Conservation (phyloP, 1,139 yeast genomes). For the Diutina scorzettiae region DNA sequence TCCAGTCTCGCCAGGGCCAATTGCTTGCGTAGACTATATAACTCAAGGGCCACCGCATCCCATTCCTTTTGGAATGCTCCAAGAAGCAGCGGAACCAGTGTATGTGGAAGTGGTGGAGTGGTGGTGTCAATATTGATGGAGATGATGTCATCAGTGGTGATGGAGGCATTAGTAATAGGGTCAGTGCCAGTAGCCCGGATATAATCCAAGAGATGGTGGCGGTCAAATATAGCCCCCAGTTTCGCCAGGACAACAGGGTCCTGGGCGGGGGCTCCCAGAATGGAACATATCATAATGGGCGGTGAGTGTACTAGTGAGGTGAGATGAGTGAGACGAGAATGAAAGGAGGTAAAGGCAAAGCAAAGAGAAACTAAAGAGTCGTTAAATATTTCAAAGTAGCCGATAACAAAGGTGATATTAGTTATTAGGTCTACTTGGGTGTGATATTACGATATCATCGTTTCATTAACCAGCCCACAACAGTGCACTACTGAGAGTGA, state of each 20-base stretch:
- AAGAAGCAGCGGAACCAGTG: constrained; percentile 70
- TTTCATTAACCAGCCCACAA: no score
- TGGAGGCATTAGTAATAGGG: constrained; percentile 59
- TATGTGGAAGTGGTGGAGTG: constrained; percentile 35
- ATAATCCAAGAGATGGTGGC: constrained; percentile 46
- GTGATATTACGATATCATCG: no score
- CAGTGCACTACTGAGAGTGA: no score
- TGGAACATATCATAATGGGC: constrained; percentile 10
- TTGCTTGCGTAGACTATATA: constrained; percentile 65
- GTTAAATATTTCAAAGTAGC: no score
- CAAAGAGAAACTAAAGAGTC: no score
- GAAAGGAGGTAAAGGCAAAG: no score
- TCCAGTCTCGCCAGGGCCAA: constrained; percentile 57
- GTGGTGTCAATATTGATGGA: constrained; percentile 19
- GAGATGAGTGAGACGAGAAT: no score
- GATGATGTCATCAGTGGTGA: constrained; percentile 48
- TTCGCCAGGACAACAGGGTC: constrained; percentile 68
- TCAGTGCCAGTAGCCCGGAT: constrained; percentile 57
- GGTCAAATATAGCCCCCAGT: constrained; percentile 67
- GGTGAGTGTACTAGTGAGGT: background rate
- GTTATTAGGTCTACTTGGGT: no score
- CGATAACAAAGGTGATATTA: no score
- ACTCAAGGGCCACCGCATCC: constrained; percentile 79
- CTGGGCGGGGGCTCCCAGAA: constrained; percentile 58
- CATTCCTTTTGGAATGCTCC: constrained; percentile 76